phyloP scores from a whole-genome alignment of 805 yeast genomes.

The Starmerella bacillaris region DNA sequence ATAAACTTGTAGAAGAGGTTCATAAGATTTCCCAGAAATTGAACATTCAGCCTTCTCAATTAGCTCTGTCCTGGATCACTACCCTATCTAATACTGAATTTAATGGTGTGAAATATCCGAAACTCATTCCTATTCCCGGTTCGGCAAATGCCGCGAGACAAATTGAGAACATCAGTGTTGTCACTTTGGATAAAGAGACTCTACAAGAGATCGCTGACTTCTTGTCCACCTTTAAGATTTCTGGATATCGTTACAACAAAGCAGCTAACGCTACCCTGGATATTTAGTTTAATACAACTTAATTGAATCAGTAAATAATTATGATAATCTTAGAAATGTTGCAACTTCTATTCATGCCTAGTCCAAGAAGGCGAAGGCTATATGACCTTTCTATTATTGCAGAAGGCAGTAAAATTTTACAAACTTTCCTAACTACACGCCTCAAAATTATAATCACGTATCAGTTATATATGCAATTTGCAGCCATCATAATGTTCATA shows the following conservation, averaged over 20 bases:
- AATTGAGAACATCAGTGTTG: constrained; percentile 35
- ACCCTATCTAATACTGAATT: constrained; percentile 21
- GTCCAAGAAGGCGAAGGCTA: no score
- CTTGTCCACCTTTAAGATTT: constrained; percentile 28
- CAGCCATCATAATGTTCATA: no score
- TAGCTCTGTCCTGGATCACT: constrained; percentile 51
- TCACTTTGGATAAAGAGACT: constrained; percentile 37
- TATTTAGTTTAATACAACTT: no score
- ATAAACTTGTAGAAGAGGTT: constrained; percentile 32
- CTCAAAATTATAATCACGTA: no score
- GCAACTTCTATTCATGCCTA: no score
- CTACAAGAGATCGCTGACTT: constrained; percentile 34
- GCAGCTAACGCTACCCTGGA: constrained; percentile 2
- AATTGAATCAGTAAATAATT: no score
- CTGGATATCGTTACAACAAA: constrained; percentile 39
- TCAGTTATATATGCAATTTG: no score
- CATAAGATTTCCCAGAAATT: constrained; percentile 32
- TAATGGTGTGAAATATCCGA: constrained; percentile 27
- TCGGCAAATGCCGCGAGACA: constrained; percentile 44
- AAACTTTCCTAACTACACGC: no score
- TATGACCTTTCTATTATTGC: no score
- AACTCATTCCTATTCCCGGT: constrained; percentile 65
- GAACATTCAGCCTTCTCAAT: constrained; percentile 40
- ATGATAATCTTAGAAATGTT: no score
- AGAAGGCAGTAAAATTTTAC: no score